Percentiles rank a stretch among this genome's conserved stretches.
These are phyloP conservation scores for Fusarium napiforme DNA, from an alignment of 2,329 filamentous ascomycete genomes.

Conservation along the genomic window DNA sequence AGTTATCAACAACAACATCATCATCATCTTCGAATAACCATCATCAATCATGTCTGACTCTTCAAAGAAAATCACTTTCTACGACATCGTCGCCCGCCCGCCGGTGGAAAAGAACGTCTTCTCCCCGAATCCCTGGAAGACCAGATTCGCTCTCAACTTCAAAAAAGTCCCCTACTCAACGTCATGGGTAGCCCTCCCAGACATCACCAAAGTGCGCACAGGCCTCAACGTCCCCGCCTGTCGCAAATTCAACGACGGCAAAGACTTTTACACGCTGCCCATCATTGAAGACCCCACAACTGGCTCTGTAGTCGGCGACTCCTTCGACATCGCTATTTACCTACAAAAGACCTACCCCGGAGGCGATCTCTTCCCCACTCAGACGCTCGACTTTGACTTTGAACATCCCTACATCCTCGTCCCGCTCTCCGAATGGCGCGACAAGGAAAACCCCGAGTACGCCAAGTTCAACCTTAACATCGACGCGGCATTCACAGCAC, in stretches of 20 bases:
- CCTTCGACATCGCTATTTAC: conserved; percentile 73
- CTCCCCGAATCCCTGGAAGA: conserved; percentile 50
- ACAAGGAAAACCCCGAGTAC: conserved; percentile 50
- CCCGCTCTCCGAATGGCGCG: conserved; percentile 52
- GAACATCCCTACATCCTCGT: conserved; percentile 10
- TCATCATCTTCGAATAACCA: no score
- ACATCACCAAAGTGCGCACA: conserved; percentile 61
- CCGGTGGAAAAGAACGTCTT: conserved; percentile 43
- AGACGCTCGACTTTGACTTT: conserved; percentile 55
- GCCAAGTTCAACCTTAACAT: conserved; percentile 64
- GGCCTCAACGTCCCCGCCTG: conserved; percentile 58
- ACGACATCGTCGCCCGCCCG: conserved; percentile 55
- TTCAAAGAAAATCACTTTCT: conserved; percentile 48
- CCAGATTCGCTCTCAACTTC: conserved; percentile 55
- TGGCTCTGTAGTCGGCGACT: conserved; percentile 63
- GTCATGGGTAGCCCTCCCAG: conserved; percentile 62
- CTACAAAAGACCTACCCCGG: conserved; percentile 66
- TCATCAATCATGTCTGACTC: no score
- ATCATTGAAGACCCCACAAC: conserved; percentile 61
- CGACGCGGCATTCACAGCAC: conserved; percentile 63
- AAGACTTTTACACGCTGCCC: conserved; percentile 70
- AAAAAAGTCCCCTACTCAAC: conserved; percentile 51
- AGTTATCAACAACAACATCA: accelerated
- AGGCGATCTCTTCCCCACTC: conserved; percentile 61
- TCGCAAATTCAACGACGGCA: conserved; percentile 66